Evolutionary conservation across 768 basidiomycete genomes (phyloP), one percentile per base, ranked within the genome.

Genomic region (Tylopilus intermedius): DNA sequence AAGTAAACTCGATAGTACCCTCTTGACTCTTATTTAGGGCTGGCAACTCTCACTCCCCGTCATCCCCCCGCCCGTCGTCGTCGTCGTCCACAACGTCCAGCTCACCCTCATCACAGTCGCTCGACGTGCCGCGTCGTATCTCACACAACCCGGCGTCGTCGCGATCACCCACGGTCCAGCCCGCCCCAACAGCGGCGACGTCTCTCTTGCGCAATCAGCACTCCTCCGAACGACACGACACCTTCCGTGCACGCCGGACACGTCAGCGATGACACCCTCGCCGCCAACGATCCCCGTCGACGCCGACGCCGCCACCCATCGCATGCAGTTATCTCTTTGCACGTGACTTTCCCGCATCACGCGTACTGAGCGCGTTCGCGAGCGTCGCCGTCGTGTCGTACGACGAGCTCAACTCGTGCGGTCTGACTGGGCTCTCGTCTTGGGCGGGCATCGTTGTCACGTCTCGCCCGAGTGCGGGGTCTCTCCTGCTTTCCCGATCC

Each of bases 11-110:
- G 21, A 40, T 40, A 6, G 30, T 11, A 11, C 5, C n/a, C 39
- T 22, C 39, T 22, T 21, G 18, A 64, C 55, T 60, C 53, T 69
- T 71, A 69, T 69, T 69, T 69, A 69, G 68, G 68, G 68, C 69
- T 69, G 68, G 69, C 69, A 63, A 30, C 64, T 50, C 49, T 15
- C 29, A 42, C 56, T 58, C 49, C 47, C 53, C 59, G 42, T 44
- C 47, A 10, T 54, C 10, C 53, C 45, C 35, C 37, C 56, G 18
- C 38, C 7, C 38, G 8, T 18, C 38, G 18, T 39, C 37, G 30
- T 3, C 47, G 48, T 5, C 52, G 21, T 18, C 18, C 37, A 15
- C 37, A 7, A 14, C 37, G 37, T 8, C 45, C 29, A 26, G 22
- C 21, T 30, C 45, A 3, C 11, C 43, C 8, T 10, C 39, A 13